Base-by-base conservation (phyloP, 805 yeast genomes). In the Wickerhamiella dianesei region DNA sequence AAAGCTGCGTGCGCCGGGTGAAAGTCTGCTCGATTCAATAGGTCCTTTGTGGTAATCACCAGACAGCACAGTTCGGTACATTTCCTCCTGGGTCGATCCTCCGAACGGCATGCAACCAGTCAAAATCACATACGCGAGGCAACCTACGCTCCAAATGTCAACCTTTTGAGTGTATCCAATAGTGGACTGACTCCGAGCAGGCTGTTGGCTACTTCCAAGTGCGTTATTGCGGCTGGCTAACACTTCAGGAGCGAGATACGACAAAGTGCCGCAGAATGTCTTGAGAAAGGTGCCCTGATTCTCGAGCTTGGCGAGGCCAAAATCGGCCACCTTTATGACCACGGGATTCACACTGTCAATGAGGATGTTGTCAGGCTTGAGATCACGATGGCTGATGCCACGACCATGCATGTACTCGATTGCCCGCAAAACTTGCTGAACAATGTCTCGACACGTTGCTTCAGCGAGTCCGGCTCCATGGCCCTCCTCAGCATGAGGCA, bases 71-170 rank as follows among this genome's bases (percentile, higher is more conserved):
- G 82, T 81, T 48, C 73, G 73, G 64, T 84, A 84, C 57, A 92
- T 67, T 50, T 83, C 82, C 14, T 83, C 88, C 58, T 89, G 97
- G 0, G 96, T 85, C 45, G 80, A 74, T 1, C 96, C 96, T 61
- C 89, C 86, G 62, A 92, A 92, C 5, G 99, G 99, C 50, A 89
- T 68, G 70, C 86, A 96, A 0, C 92, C 89, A 0, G 98, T 89
- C 46, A 92, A 64, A 20, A 89, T 77, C 3, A 92, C 98, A 66
- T 87, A 92, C 0, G 87, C 81, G 21, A 92, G 66, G 63, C 99
- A 92, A 0, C 98, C 99, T 48, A 92, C 72, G 1, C 96, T 86
- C 99, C 99, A 92, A 74, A 92, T 85, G 62, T 92, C 99, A 14
- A 92, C 97, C 48, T 84, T 72, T 36, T 82, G 80, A 2, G 96